phyloP scores from a whole-genome alignment of 2,329 filamentous ascomycete species.

The Phyllosticta capitalensis region DNA sequence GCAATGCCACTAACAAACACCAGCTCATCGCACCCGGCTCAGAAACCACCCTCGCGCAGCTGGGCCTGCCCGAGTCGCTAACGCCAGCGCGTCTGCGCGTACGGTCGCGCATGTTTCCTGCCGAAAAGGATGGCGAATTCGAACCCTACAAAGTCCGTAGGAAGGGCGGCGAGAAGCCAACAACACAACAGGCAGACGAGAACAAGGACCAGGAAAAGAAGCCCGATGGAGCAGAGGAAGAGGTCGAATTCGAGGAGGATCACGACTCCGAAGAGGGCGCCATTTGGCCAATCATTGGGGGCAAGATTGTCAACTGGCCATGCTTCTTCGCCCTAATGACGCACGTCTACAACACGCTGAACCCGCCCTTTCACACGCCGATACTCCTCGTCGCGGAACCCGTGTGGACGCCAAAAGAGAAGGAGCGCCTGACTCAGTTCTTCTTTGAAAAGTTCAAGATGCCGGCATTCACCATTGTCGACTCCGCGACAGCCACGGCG shows the following conservation, averaged over 20 bases:
- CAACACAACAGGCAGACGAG: conserved; percentile 23
- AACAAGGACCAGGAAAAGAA: conserved; percentile 18
- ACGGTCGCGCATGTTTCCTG: conserved; percentile 85
- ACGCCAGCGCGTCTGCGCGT: conserved; percentile 81
- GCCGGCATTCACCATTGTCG: conserved; percentile 81
- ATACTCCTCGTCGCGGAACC: conserved; percentile 85
- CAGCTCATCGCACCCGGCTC: conserved; percentile 72
- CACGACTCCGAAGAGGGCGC: conserved; percentile 80
- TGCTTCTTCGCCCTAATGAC: conserved; percentile 90
- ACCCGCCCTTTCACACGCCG: conserved; percentile 86
- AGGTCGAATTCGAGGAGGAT: conserved; percentile 74
- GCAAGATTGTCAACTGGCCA: conserved; percentile 79
- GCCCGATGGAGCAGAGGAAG: conserved; percentile 38
- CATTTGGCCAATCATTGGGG: conserved; percentile 73
- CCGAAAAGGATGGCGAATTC: conserved; percentile 65
- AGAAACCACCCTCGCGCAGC: conserved; percentile 80
- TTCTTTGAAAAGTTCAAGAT: conserved; percentile 97
- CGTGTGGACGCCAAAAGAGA: conserved; percentile 79
- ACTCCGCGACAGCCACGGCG: conserved; percentile 73
- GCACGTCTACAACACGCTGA: conserved; percentile 81
- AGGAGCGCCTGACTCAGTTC: conserved; percentile 82
- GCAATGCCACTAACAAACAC: neutral
- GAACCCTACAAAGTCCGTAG: conserved; percentile 70
- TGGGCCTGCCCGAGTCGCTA: conserved; percentile 81
- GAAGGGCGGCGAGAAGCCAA: conserved; percentile 22